Percentiles rank a stretch among this genome's conserved stretches.
phyloP scores from a whole-genome alignment of 2,329 filamentous ascomycete species.

The Sporothrix variecibatus region DNA sequence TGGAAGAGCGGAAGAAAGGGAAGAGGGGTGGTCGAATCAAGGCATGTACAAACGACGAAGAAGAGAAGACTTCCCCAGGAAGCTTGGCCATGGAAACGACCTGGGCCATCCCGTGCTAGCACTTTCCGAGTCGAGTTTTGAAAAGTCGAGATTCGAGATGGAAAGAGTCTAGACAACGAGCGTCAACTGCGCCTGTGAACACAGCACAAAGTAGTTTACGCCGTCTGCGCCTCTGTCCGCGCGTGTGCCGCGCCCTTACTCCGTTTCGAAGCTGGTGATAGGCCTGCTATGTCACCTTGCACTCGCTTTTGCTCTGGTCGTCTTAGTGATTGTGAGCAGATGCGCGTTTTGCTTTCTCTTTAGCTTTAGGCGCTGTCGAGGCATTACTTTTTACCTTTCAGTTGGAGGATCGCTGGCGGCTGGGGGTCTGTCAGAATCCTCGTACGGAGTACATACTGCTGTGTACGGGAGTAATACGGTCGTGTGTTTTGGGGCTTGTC shows the following conservation, averaged over 20 bases:
- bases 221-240: not conserved
- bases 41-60: not conserved
- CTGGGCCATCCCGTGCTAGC: not conserved
- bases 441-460: too few relatives aligned
- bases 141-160: not conserved
- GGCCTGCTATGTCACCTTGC: not conserved
- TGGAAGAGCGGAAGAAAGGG: not conserved
- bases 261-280: not conserved
- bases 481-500: too few relatives aligned
- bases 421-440: not conserved
- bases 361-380: not conserved
- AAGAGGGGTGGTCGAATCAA: not conserved
- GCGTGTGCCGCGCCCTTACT: constrained; percentile 5
- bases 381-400: not conserved
- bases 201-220: too few relatives aligned
- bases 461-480: not conserved
- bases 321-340: constrained; percentile 7
- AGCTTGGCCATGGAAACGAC: not conserved
- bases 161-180: not conserved
- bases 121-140: not conserved
- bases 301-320: not conserved
- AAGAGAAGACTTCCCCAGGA: not conserved
- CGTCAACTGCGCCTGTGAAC: not conserved
- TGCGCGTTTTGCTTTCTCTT: not conserved
- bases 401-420: not conserved